These are phyloP conservation scores for Neolentinus lepideus DNA, from an alignment of 1,284 basidiomycete species.

Conservation along the genomic window DNA sequence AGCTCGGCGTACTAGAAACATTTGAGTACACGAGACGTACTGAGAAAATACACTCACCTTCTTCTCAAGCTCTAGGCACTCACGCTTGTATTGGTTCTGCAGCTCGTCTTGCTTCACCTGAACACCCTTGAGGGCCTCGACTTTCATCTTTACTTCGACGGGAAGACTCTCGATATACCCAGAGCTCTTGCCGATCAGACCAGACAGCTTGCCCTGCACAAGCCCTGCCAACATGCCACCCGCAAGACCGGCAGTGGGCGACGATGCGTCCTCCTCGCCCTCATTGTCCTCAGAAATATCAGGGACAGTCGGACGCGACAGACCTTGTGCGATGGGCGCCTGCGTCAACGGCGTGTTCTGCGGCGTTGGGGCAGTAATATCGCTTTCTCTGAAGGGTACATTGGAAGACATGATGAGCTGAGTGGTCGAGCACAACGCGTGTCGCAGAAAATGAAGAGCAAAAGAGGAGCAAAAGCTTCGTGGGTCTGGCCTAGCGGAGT, in stretches of 20 bases:
- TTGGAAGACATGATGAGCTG: slow-evolving; percentile 36
- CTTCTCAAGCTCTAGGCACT: slow-evolving; percentile 95
- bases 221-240: slow-evolving; percentile 47
- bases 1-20: slow-evolving; percentile 73
- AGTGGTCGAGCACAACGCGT: slow-evolving; percentile 3
- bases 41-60: slow-evolving; percentile 51
- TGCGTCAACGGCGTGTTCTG: slow-evolving; percentile 77
- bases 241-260: slow-evolving; percentile 23
- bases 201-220: slow-evolving; percentile 59
- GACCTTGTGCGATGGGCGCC: slow-evolving; percentile 57
- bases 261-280: slow-evolving; percentile 38
- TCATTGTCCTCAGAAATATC: slow-evolving; percentile 65
- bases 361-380: slow-evolving; percentile 66
- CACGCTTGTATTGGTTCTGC: slow-evolving; percentile 94
- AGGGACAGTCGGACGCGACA: slow-evolving; percentile 64
- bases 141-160: slow-evolving; percentile 72
- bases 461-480: background rate
- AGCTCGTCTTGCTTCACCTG: slow-evolving; percentile 92
- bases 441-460: background rate
- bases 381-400: slow-evolving; percentile 36
- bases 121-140: slow-evolving; percentile 92
- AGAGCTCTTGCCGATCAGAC: slow-evolving; percentile 73
- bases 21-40: background rate
- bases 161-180: slow-evolving; percentile 88
- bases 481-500: background rate